These are phyloP conservation scores for Escovopsis sp. DNA, from an alignment of 2,329 filamentous ascomycete genomes.

Conservation along the genomic window DNA sequence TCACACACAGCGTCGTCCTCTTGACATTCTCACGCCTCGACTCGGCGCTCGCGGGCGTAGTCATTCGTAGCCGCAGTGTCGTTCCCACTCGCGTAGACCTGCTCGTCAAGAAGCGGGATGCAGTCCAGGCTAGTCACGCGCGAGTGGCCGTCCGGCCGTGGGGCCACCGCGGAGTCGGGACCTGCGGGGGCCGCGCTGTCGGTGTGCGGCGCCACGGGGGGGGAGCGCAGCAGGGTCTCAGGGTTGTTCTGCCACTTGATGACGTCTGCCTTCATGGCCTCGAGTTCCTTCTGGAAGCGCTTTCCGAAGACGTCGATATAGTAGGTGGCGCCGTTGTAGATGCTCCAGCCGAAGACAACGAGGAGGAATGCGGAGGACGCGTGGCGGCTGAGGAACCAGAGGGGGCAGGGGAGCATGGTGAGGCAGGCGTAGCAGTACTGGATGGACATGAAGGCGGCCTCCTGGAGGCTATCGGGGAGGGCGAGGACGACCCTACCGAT, in stretches of 20 bases:
- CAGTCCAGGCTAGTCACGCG: slow-evolving; percentile 29
- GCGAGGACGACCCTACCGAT: slow-evolving; percentile 75
- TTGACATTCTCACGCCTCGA: slow-evolving; percentile 5
- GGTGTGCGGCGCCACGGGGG: slow-evolving; percentile 16
- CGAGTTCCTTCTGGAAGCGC: slow-evolving; percentile 90
- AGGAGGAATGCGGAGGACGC: slow-evolving; percentile 65
- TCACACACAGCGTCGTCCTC: neutral
- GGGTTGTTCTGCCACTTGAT: slow-evolving; percentile 65
- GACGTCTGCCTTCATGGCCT: slow-evolving; percentile 77
- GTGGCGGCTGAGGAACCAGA: slow-evolving; percentile 88
- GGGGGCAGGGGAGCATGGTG: slow-evolving; percentile 85
- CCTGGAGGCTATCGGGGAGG: slow-evolving; percentile 63
- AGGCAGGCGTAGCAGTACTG: slow-evolving; percentile 83
- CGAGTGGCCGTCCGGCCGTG: slow-evolving; percentile 9
- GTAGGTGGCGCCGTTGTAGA: slow-evolving; percentile 93
- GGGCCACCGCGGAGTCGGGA: slow-evolving; percentile 4
- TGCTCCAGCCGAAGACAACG: slow-evolving; percentile 80
- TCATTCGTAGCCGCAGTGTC: slow-evolving; percentile 29
- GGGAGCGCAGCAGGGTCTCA: slow-evolving; percentile 27
- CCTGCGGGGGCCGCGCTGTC: slow-evolving; percentile 10
- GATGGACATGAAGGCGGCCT: slow-evolving; percentile 87
- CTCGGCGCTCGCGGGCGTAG: slow-evolving; percentile 32
- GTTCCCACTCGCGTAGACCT: slow-evolving; percentile 19
- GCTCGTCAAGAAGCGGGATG: slow-evolving; percentile 43
- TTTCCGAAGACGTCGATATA: slow-evolving; percentile 98